Evolutionary conservation across 1,284 basidiomycete species (phyloP).

Genomic region (Wolfiporia cocos): DNA sequence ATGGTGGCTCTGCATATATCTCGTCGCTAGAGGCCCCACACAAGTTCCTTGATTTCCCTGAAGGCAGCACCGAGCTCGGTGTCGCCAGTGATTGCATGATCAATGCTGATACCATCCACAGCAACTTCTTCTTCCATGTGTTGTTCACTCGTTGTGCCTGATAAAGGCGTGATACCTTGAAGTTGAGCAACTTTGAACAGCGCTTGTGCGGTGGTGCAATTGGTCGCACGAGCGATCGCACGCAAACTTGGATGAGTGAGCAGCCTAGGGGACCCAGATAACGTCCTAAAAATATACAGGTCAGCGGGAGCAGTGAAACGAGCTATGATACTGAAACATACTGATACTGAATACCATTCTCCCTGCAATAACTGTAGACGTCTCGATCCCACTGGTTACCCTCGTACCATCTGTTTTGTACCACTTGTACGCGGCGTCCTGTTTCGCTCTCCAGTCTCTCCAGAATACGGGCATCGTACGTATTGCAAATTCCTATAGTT

Average conservation of each 20-base stretch:
- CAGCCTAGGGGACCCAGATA: slow-evolving; percentile 68
- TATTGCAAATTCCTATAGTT: slow-evolving; percentile 71
- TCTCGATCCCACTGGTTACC: slow-evolving; percentile 70
- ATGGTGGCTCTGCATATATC: too few relatives aligned
- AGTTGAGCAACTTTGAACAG: slow-evolving; percentile 63
- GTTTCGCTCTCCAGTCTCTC: slow-evolving; percentile 45
- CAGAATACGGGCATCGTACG: slow-evolving; percentile 58
- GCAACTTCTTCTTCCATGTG: slow-evolving; percentile 51
- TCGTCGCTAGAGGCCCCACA: too few relatives aligned
- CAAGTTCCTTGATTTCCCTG: not conserved
- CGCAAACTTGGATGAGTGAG: slow-evolving; percentile 42
- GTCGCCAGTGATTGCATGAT: too few relatives aligned
- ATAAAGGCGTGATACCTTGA: slow-evolving; percentile 56
- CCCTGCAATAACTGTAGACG: slow-evolving; percentile 49
- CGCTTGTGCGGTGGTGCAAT: slow-evolving; percentile 57
- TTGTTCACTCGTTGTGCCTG: slow-evolving; percentile 55
- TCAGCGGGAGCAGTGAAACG: too few relatives aligned
- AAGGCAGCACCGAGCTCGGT: too few relatives aligned
- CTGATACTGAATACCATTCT: slow-evolving; percentile 67
- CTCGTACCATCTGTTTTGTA: slow-evolving; percentile 82
- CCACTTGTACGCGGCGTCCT: slow-evolving; percentile 49
- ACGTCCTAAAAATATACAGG: slow-evolving; percentile 87
- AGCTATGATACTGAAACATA: slow-evolving; percentile 28
- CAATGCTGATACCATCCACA: slow-evolving; percentile 30
- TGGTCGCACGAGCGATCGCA: slow-evolving; percentile 38